phyloP scores from a whole-genome alignment of 768 basidiomycete genomes.

The Boletus subparvulus region DNA sequence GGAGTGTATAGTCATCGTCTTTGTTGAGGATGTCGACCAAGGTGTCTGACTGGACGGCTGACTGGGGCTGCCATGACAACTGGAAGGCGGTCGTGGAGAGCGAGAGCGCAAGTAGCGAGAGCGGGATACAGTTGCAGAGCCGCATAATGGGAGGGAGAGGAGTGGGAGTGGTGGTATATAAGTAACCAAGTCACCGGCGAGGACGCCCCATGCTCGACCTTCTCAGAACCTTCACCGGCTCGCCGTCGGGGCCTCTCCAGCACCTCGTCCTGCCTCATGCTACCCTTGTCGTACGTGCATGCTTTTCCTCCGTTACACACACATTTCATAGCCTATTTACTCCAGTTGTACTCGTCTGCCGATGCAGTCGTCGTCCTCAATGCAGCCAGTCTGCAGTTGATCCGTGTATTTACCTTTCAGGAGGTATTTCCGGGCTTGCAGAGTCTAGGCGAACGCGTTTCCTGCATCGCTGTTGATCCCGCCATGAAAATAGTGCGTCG shows the following conservation, averaged over 20 bases:
- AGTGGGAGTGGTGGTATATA: slow-evolving; percentile 7
- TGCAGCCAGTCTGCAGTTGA: slow-evolving; percentile 61
- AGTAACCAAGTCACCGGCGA: slow-evolving; percentile 2
- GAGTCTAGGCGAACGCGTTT: slow-evolving; percentile 46
- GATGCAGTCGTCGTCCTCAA: slow-evolving; percentile 70
- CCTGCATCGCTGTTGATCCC: slow-evolving; percentile 68
- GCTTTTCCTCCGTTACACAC: background rate
- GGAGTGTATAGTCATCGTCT: slow-evolving; percentile 75
- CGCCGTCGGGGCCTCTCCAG: slow-evolving; percentile 54
- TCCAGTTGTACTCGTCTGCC: slow-evolving; percentile 69
- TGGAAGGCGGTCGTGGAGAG: slow-evolving; percentile 21
- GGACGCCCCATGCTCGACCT: slow-evolving; percentile 47
- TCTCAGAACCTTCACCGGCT: slow-evolving; percentile 44
- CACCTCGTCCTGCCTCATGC: slow-evolving; percentile 56
- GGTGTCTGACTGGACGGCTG: slow-evolving; percentile 45
- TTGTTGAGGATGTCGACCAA: slow-evolving; percentile 75
- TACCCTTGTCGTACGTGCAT: slow-evolving; percentile 56
- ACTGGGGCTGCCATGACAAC: slow-evolving; percentile 21
- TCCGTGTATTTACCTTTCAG: slow-evolving; percentile 74
- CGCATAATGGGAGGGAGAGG: slow-evolving; percentile 27
- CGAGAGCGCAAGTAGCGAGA: slow-evolving; percentile 32
- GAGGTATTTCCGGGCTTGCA: slow-evolving; percentile 72
- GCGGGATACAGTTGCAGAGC: slow-evolving; percentile 34
- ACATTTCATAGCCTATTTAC: background rate
- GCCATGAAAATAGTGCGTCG: slow-evolving; percentile 77